These are phyloP conservation scores for Boletellus ananas DNA, from an alignment of 768 basidiomycete genomes.

Conservation along the genomic window DNA sequence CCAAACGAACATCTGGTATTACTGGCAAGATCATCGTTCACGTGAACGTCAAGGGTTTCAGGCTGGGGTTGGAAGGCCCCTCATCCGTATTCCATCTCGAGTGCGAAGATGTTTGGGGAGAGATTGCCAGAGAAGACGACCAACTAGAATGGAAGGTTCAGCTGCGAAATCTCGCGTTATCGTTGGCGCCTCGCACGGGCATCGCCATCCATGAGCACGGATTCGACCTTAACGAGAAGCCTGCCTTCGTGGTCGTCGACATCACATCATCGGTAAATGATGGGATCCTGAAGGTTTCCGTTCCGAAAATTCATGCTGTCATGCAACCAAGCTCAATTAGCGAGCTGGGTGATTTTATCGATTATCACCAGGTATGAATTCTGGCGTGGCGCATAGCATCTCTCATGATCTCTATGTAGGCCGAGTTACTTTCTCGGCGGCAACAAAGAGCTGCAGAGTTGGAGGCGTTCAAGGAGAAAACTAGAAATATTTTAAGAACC, in stretches of 20 bases:
- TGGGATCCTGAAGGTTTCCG: slow-evolving; percentile 43
- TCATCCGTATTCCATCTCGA: slow-evolving; percentile 73
- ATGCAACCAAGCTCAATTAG: slow-evolving; percentile 93
- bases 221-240: slow-evolving; percentile 59
- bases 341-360: slow-evolving; percentile 85
- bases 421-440: slow-evolving; percentile 69
- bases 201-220: slow-evolving; percentile 32
- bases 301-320: slow-evolving; percentile 84
- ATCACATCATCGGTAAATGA: slow-evolving; percentile 45
- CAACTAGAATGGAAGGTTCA: slow-evolving; percentile 62
- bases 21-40: slow-evolving; percentile 43
- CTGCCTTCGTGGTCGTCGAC: slow-evolving; percentile 84
- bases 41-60: slow-evolving; percentile 74
- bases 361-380: slow-evolving; percentile 66
- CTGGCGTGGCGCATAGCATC: neutral
- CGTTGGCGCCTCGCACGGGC: slow-evolving; percentile 61
- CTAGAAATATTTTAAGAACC: slow-evolving; percentile 64
- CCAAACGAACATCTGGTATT: slow-evolving; percentile 13
- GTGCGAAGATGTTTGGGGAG: slow-evolving; percentile 69
- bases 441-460: slow-evolving; percentile 77
- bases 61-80: slow-evolving; percentile 70
- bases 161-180: slow-evolving; percentile 76
- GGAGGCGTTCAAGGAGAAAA: slow-evolving; percentile 80
- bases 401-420: slow-evolving; percentile 38
- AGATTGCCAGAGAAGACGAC: slow-evolving; percentile 41